phyloP scores from a whole-genome alignment of 192 early-diverging fungal genomes.

The Mortierella hygrophila region DNA sequence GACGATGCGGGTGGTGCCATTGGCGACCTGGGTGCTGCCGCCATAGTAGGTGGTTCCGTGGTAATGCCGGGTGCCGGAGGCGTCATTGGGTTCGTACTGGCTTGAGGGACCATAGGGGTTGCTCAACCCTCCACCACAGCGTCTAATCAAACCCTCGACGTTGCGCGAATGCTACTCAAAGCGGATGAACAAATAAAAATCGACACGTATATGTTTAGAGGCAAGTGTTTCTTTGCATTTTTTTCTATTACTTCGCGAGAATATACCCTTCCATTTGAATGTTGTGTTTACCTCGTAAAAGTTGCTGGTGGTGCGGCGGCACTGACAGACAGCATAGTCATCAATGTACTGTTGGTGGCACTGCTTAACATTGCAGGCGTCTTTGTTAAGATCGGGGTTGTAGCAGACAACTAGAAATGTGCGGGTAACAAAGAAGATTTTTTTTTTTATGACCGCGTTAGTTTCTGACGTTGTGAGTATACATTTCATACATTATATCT shows the following conservation, averaged over 20 bases:
- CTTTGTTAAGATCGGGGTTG: constrained; percentile 18
- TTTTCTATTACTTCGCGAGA: background rate
- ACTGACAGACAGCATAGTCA: constrained; percentile 37
- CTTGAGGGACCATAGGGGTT: constrained; percentile 24
- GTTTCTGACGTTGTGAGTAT: too few species aligned
- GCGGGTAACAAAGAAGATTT: background rate
- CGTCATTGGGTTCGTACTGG: constrained; percentile 10
- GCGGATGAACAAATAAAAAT: background rate
- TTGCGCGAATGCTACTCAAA: constrained; percentile 20
- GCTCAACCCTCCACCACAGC: constrained; percentile 13
- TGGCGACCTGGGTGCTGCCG: constrained; percentile 5
- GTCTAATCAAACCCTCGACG: constrained; percentile 24
- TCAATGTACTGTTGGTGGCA: constrained; percentile 36
- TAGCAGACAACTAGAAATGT: constrained; percentile 28
- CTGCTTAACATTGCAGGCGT: constrained; percentile 38
- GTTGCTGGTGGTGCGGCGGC: constrained; percentile 17
- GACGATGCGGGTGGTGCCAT: constrained; percentile 22
- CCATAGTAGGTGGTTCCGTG: constrained; percentile 25
- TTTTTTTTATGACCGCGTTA: background rate
- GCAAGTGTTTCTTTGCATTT: background rate
- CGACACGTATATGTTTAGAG: background rate
- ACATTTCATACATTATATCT: background rate
- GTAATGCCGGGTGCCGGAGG: constrained; percentile 1
- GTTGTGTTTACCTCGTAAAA: constrained; percentile 20
- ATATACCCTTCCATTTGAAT: background rate